Conservation (phyloP, 768 basidiomycete genomes). For the Mycena chlorophos region DNA sequence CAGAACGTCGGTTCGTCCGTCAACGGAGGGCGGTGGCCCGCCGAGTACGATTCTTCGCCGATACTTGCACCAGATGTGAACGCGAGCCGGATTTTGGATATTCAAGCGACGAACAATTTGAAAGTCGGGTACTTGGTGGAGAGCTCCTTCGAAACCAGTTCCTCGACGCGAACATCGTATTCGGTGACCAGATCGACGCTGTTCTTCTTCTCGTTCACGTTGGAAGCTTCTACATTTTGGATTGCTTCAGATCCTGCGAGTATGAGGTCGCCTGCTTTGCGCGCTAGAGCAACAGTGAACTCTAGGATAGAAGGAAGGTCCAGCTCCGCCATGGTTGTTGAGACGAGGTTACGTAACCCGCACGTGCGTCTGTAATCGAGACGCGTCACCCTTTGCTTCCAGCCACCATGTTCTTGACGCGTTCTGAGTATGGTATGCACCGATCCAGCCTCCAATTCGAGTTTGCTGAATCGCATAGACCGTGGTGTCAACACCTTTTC, state of each 20-base stretch:
- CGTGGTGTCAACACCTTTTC: slow-evolving; percentile 99
- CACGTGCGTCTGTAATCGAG: slow-evolving; percentile 37
- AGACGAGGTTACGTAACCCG: slow-evolving; percentile 34
- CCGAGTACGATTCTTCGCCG: slow-evolving; percentile 90
- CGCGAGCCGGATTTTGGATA: neutral
- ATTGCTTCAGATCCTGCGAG: slow-evolving; percentile 77
- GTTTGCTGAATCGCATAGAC: slow-evolving; percentile 46
- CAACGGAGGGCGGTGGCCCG: slow-evolving; percentile 65
- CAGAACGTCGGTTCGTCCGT: slow-evolving; percentile 94
- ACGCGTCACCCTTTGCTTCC: slow-evolving; percentile 43
- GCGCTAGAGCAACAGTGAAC: slow-evolving; percentile 73
- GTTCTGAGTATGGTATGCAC: slow-evolving; percentile 87
- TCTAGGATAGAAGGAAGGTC: slow-evolving; percentile 63
- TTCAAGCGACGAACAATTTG: slow-evolving; percentile 66
- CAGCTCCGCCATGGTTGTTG: slow-evolving; percentile 38
- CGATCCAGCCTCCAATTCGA: slow-evolving; percentile 3
- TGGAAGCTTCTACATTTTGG: slow-evolving; percentile 44
- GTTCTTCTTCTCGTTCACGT: slow-evolving; percentile 86
- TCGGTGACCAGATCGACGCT: slow-evolving; percentile 94
- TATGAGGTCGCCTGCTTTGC: slow-evolving; percentile 73
- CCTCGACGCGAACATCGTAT: slow-evolving; percentile 90
- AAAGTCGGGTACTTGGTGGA: slow-evolving; percentile 67
- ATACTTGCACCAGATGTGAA: slow-evolving; percentile 52
- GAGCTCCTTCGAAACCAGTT: slow-evolving; percentile 73
- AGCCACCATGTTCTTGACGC: slow-evolving; percentile 81